These are phyloP conservation scores for Rhamnella rubrinervis DNA, from an alignment of 331 rosid genomes.

Conservation along the genomic window DNA sequence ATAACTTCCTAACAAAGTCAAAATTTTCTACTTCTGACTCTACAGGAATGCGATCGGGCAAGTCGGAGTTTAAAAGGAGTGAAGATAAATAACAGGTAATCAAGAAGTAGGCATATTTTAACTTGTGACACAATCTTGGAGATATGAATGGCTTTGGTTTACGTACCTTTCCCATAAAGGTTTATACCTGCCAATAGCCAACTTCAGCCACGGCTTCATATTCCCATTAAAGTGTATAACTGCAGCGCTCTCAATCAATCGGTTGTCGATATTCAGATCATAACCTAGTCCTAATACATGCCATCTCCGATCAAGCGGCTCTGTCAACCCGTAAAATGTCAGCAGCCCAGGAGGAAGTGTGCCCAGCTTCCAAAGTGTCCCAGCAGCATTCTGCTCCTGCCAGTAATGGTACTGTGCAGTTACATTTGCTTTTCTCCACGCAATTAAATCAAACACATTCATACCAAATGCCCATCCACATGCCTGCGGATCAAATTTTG, in stretches of 20 bases:
- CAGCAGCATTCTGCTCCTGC: conserved; percentile 87
- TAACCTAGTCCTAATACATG: conserved; percentile 95
- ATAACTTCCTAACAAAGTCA: conserved; percentile 46
- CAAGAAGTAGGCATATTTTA: conserved; percentile 61
- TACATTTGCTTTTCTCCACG: conserved; percentile 87
- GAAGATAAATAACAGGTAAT: conserved; percentile 40
- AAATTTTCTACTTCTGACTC: conserved; percentile 70
- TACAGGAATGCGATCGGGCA: conserved; percentile 37
- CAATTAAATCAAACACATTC: conserved; percentile 88
- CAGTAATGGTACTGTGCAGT: conserved; percentile 85
- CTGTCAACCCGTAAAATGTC: conserved; percentile 89
- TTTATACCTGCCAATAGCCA: conserved; percentile 81
- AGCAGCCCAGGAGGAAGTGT: conserved; percentile 93
- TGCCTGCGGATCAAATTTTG: conserved; percentile 95
- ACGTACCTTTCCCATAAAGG: conserved; percentile 86
- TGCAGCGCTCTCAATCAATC: conserved; percentile 87
- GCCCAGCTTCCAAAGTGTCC: conserved; percentile 89
- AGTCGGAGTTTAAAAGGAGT: conserved; percentile 34
- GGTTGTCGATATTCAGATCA: conserved; percentile 75
- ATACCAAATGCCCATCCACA: conserved; percentile 99
- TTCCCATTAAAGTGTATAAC: conserved; percentile 94
- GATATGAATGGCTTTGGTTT: conserved; percentile 75
- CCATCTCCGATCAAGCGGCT: conserved; percentile 99
- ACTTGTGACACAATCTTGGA: conserved; percentile 71
- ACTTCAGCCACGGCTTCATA: conserved; percentile 98